Evolutionary conservation across 352 stramenopile genomes (phyloP), one percentile per base, ranked within the genome.

Genomic region (Pythium myriotylum): DNA sequence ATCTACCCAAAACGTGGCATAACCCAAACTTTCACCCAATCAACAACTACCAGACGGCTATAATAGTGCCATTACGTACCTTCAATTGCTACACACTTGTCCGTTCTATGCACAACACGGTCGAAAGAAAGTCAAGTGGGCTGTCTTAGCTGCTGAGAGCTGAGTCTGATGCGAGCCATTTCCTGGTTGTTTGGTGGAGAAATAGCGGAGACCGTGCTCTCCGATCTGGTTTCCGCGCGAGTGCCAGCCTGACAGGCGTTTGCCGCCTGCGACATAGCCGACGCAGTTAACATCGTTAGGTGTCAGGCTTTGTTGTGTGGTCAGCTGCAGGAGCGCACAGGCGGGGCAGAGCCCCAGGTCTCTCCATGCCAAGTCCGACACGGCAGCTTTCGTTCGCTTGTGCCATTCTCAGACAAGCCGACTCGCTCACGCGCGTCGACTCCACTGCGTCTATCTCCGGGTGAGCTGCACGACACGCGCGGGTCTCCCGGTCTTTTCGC

Each of bases 331-430:
- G n/a, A n/a, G 37, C 17, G 37, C 37, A 43, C 37, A 43, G 37
- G 13, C 37, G n/a, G 37, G 37, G 7, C 37, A 43, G 37, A 4
- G 37, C 5, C 17, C 37, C 37, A 4, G 13, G 17, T 43, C 37
- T 43, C 37, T 17, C 13, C 37, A 43, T 20, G 33, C 33, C 14
- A 14, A 14, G 33, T 40, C 13, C 17, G 37, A 20, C 37, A 17
- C 17, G 13, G 37, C 37, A 20, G 17, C n/a, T n/a, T 17, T 43
- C 37, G 37, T 20, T 37, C 22, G 22, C 20, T 26, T 33, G 45
- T n/a, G 50, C 22, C 50, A 57, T 57, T 48, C 33, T 22, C 32
- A 39, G 37, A 57, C 52, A 59, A 27, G 26, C 52, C 52, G 39
- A 8, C 40, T 51, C 24, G 3, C 40, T 51, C 24, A 13, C 8